phyloP scores from a whole-genome alignment of 495 filamentous ascomycete genomes.

The Aspergillus mulundensis region DNA sequence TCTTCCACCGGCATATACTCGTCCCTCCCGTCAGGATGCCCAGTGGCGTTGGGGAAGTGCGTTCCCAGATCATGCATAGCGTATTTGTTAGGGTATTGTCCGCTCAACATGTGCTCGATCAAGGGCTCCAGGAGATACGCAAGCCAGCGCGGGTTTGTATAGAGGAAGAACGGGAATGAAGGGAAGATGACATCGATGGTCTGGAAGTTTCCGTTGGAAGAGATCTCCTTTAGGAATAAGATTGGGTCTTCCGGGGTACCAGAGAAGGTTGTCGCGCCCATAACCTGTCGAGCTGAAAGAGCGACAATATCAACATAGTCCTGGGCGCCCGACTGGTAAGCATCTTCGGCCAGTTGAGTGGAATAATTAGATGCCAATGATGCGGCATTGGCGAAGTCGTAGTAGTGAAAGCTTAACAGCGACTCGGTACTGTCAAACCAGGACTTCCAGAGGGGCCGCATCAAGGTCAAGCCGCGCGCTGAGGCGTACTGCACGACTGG shows the following conservation, averaged over 20 bases:
- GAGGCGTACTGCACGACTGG: slow-evolving; percentile 85
- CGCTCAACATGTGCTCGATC: slow-evolving; percentile 85
- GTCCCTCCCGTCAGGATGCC: slow-evolving; percentile 80
- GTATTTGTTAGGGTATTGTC: slow-evolving; percentile 87
- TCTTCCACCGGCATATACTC: slow-evolving; percentile 99
- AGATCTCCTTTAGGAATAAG: slow-evolving; percentile 93
- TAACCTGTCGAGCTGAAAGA: slow-evolving; percentile 83
- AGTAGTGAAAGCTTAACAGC: slow-evolving; percentile 70
- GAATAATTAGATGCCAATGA: slow-evolving; percentile 74
- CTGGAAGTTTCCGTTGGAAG: slow-evolving; percentile 89
- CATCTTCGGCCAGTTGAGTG: slow-evolving; percentile 69
- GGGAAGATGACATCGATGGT: slow-evolving; percentile 98
- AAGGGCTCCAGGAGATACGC: slow-evolving; percentile 86
- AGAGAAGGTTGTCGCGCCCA: slow-evolving; percentile 84
- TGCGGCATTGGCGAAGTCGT: slow-evolving; percentile 62
- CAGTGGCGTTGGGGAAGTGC: slow-evolving; percentile 90
- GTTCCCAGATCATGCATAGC: slow-evolving; percentile 90
- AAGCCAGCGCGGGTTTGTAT: slow-evolving; percentile 89
- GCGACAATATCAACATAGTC: slow-evolving; percentile 75
- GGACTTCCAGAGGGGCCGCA: slow-evolving; percentile 84
- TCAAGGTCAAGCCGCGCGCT: slow-evolving; percentile 71
- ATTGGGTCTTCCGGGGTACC: slow-evolving; percentile 82
- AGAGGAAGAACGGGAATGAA: slow-evolving; percentile 89
- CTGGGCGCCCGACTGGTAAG: slow-evolving; percentile 49
- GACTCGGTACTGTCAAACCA: slow-evolving; percentile 62